These are phyloP conservation scores for Dactylellina cionopaga DNA, from an alignment of 2,329 filamentous ascomycete species.

Conservation along the genomic window DNA sequence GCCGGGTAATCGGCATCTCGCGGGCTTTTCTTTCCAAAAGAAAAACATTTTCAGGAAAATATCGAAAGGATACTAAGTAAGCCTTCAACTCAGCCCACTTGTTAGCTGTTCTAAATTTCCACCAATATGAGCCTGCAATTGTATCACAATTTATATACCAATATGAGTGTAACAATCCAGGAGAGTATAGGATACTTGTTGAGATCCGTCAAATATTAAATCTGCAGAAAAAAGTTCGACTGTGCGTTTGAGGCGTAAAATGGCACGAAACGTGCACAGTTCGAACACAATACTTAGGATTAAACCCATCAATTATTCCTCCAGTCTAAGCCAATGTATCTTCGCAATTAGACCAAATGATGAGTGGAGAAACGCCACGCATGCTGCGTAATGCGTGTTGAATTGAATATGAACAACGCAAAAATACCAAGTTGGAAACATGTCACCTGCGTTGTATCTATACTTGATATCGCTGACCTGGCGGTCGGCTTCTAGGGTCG, in stretches of 20 bases:
- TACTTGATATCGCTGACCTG: background rate
- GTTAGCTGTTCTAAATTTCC: constrained; percentile 14
- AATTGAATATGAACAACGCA: constrained; percentile 41
- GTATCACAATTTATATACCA: background rate
- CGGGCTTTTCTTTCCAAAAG: constrained; percentile 6
- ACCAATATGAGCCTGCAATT: constrained; percentile 23
- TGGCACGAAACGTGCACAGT: too few relatives aligned
- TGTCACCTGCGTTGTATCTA: constrained; percentile 32
- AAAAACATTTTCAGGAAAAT: constrained; percentile 8
- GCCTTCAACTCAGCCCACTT: background rate
- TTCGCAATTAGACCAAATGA: constrained; percentile 4
- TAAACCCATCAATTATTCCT: too few relatives aligned
- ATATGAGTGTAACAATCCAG: background rate
- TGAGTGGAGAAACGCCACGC: background rate
- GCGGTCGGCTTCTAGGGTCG: too few relatives aligned
- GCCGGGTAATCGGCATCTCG: constrained; percentile 19
- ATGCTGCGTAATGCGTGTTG: constrained; percentile 35
- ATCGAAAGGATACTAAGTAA: background rate
- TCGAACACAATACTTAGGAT: background rate
- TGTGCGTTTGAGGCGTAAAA: constrained; percentile 24
- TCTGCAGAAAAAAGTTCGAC: constrained; percentile 21
- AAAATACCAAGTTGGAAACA: background rate
- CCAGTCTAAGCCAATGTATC: too few relatives aligned
- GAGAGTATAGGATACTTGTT: too few relatives aligned
- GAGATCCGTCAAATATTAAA: too few relatives aligned